A percentile compares a stretch with the other conserved stretches of the same genome.
phyloP scores from a whole-genome alignment of 192 early-diverging fungal species.

The Coemansia sp. region DNA sequence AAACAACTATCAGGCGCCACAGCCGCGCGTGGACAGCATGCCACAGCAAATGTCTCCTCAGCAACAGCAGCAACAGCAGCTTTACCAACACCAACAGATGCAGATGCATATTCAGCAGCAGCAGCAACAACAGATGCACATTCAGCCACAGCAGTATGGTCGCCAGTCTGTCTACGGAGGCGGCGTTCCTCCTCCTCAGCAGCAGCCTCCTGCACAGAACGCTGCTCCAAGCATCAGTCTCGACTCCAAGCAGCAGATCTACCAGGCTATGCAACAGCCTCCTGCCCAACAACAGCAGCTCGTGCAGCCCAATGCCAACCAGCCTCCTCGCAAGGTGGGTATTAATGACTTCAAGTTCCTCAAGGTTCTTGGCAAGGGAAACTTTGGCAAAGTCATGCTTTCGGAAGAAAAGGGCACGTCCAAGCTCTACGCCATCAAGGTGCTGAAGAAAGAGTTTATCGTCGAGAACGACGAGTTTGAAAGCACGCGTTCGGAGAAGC shows the following conservation, averaged over 20 bases:
- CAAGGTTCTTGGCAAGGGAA: slow-evolving; percentile 95
- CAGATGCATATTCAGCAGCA: slow-evolving; percentile 11
- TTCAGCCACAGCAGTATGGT: slow-evolving; percentile 18
- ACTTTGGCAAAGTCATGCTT: slow-evolving; percentile 99
- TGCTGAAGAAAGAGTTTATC: slow-evolving; percentile 97
- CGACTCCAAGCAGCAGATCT: slow-evolving; percentile 39
- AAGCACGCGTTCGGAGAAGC: slow-evolving; percentile 89
- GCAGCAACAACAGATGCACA: slow-evolving; percentile 13
- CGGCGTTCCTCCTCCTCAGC: slow-evolving; percentile 3
- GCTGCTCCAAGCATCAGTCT: slow-evolving; percentile 10
- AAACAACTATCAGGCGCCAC: slow-evolving; percentile 18
- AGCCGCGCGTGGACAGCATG: slow-evolving; percentile 15
- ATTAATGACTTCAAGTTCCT: slow-evolving; percentile 93
- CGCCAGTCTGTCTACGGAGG: slow-evolving; percentile 18
- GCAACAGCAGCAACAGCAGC: slow-evolving; percentile 22
- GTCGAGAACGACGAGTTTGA: slow-evolving; percentile 98
- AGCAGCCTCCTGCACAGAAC: slow-evolving; percentile 16
- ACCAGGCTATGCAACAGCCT: slow-evolving; percentile 33
- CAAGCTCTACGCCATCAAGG: slow-evolving; percentile 94
- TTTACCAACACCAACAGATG: slow-evolving; percentile 20
- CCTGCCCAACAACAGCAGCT: slow-evolving; percentile 2
- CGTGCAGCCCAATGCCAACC: slow-evolving; percentile 8
- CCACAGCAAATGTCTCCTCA: slow-evolving; percentile 10
- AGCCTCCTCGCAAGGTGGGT: slow-evolving; percentile 63
- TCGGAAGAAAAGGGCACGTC: slow-evolving; percentile 84